Conservation (phyloP, 164 flowering plant species). For the Akebia trifoliata region DNA sequence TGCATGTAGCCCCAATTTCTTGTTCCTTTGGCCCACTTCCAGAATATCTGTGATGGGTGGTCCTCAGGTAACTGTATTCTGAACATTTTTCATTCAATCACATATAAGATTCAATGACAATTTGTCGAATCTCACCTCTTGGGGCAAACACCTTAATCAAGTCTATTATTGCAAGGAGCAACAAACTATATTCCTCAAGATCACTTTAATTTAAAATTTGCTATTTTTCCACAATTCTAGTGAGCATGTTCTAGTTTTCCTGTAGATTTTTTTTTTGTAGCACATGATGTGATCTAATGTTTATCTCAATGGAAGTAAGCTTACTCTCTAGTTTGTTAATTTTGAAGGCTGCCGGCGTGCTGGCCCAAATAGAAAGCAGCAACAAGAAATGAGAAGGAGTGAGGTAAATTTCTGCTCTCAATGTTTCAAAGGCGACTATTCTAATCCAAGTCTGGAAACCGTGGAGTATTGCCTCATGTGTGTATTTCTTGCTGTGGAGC, state of each 20-base stretch:
- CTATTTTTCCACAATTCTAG: background rate
- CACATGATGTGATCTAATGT: background rate
- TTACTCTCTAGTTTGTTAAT: slow-evolving; percentile 1
- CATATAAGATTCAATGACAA: background rate
- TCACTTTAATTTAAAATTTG: background rate
- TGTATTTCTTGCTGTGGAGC: slow-evolving; percentile 55
- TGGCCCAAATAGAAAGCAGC: slow-evolving; percentile 74
- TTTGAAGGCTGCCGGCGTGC: slow-evolving; percentile 92
- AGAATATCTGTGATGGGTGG: slow-evolving; percentile 98
- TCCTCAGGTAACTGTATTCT: slow-evolving; percentile 66
- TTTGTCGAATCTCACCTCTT: background rate
- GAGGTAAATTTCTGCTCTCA: slow-evolving; percentile 41
- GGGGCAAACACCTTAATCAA: background rate
- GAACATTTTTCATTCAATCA: background rate
- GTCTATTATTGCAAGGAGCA: background rate
- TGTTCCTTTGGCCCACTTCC: slow-evolving; percentile 97
- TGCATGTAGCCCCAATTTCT: slow-evolving; percentile 90
- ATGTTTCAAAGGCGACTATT: background rate
- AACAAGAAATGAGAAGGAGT: slow-evolving; percentile 74
- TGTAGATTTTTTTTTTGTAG: background rate
- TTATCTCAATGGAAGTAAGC: background rate
- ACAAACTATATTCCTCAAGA: background rate
- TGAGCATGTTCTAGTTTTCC: too few relatives aligned
- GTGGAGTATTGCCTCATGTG: background rate
- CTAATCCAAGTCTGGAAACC: background rate